These are phyloP conservation scores for Cylindrodendrum hubeiense DNA, from an alignment of 2,329 filamentous ascomycete species.

Conservation along the genomic window DNA sequence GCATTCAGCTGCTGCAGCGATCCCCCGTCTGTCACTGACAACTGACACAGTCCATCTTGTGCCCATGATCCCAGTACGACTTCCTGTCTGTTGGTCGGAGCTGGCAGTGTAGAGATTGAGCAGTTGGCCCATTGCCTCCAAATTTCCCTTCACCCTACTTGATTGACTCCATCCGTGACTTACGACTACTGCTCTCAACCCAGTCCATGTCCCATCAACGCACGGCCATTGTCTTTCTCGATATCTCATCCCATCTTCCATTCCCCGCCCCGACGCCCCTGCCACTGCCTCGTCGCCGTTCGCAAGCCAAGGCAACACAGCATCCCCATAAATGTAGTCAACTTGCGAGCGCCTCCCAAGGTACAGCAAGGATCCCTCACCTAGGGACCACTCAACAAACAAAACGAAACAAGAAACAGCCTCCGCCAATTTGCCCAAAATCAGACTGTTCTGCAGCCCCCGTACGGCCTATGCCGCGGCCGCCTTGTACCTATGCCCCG, in stretches of 20 bases:
- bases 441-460: not conserved
- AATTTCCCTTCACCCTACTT: not conserved
- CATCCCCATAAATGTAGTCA: not conserved
- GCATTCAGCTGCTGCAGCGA: not conserved
- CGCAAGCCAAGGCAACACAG: conserved; percentile 10
- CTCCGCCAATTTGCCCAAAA: not conserved
- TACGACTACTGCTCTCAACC: not conserved
- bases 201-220: not conserved
- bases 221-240: not conserved
- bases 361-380: not conserved
- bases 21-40: conserved; percentile 7
- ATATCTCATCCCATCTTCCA: not conserved
- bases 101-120: not conserved
- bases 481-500: not conserved
- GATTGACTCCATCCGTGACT: not conserved
- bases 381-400: not conserved
- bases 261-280: not conserved
- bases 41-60: not conserved
- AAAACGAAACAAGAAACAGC: not conserved
- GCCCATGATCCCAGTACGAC: not conserved
- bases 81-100: not conserved
- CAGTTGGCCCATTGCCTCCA: not conserved
- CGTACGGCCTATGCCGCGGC: not conserved
- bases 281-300: not conserved
- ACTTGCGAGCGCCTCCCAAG: not conserved